Evolutionary conservation across 2,329 filamentous ascomycete genomes (phyloP), one percentile per base, ranked within the genome.

Genomic region (Thyridium curvatum): DNA sequence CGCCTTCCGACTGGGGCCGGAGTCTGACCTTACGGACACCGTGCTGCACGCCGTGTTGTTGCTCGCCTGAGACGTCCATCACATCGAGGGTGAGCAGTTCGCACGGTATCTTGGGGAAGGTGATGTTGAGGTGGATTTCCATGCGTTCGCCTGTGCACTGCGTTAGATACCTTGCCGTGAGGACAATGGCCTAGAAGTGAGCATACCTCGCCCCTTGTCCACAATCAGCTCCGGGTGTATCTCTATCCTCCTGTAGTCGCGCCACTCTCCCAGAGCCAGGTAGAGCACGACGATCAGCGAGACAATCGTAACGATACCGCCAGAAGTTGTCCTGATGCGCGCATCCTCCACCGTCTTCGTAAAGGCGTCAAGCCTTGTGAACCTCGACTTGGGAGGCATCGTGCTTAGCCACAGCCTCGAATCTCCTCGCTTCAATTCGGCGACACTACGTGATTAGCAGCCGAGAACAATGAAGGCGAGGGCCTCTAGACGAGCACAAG

Each of bases 301-400:
- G 49, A 84, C 76, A 53, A 98, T 89, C 40, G 93, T 98, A 54
- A 98, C 88, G 52, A 98, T 79, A 50, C 93, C 93, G 49, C 93
- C 93, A 3, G 89, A 95, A 7, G 90, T 96, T 26, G 93, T 98
- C 54, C 94, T 85, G 59, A 98, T 81, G 53, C 93, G 81, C 50
- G 94, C 93, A 79, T 98, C 93, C 63, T 98, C 93, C 52, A 98
- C 93, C 12, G 93, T 98, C 69, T 98, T 98, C 37, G 91, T 95
- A 62, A 98, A 98, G 74, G 93, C 93, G 66, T 98, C 93, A 48
- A 98, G 86, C 77, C 84, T 84, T 43, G 86, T 95, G 61, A 98
- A 96, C 63, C 93, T 83, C 52, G 88, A 94, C 72, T 94, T 95
- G 56, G 83, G 69, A 49, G 90, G 73, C 93, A 97, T 97, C 36